Evolutionary conservation across 345 rosid species (phyloP), one percentile per base, ranked within the genome.

Genomic region (Carallia brachiata): DNA sequence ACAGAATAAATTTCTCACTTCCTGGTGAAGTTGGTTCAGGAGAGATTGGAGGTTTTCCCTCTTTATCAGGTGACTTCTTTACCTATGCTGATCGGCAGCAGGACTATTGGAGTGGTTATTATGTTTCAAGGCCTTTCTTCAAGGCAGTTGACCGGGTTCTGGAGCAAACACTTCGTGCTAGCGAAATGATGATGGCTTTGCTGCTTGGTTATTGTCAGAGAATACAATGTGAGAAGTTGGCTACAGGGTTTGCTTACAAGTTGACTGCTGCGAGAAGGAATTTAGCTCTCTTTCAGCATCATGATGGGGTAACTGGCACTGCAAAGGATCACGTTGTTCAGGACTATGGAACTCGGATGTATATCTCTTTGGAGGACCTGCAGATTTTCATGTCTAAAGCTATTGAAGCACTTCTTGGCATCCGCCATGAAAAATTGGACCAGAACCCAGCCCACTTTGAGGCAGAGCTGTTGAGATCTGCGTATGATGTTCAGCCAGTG

Each of bases 101-200:
- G 68, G 98, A 95, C 78, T 92, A 95, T 68, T 92, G 99, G 99
- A 95, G 99, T 80, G 99, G 99, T 64, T 95, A 95, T 84, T 95
- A 95, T 72, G 96, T 92, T 56, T 95, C 99, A 52, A 89, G 99
- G 74, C 99, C 99, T 59, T 92, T 95, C 75, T 95, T 95, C 73
- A 95, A 95, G 86, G 98, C 97, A 67, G 98, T 95, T 77, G 97
- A 95, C 83, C 88, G 99, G 30, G 96, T 92, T 6, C 84, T 95
- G 1, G 99, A 95, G 81, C 92, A 92, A 44, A 85, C 94, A 4
- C 91, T 95, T 58, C 97, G 96, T 74, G 91, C 97, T 23, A 71
- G 98, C 0, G 99, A 95, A 82, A 90, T 90, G 77, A 83, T 95
- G 92, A 82, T 90, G 84, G 84, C 96, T 66, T 84, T 92, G 73